Evolutionary conservation across 371 early-diverging fungal genomes (phyloP).

Genomic region (Zancudomyces culisetae): DNA sequence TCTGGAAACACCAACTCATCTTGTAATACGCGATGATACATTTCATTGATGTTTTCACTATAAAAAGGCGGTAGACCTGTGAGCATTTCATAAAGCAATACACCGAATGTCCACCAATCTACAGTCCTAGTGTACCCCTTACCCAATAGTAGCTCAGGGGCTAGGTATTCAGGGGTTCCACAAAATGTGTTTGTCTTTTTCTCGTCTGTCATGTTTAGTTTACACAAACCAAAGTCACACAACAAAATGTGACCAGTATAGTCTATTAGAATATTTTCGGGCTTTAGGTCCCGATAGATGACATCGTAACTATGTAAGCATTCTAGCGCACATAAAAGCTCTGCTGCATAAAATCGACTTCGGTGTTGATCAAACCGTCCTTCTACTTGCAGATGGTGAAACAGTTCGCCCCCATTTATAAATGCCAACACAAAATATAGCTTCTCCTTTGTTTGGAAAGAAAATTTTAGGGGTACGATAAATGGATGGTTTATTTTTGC

Average conservation of each 20-base stretch:
- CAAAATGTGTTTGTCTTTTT: conserved; percentile 90
- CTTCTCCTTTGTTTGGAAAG: conserved; percentile 73
- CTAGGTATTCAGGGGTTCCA: conserved; percentile 98
- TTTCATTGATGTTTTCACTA: conserved; percentile 85
- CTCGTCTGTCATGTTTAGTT: conserved; percentile 83
- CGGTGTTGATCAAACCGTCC: conserved; percentile 66
- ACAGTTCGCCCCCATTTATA: conserved; percentile 87
- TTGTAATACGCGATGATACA: conserved; percentile 82
- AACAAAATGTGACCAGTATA: conserved; percentile 92
- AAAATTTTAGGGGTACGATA: conserved; percentile 68
- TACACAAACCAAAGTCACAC: conserved; percentile 96
- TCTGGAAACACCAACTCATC: conserved; percentile 71
- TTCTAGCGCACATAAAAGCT: conserved; percentile 48
- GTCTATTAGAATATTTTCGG: conserved; percentile 92
- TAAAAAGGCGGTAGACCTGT: conserved; percentile 90
- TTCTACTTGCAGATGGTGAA: conserved; percentile 68
- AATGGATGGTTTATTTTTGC: conserved; percentile 71
- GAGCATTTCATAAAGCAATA: conserved; percentile 90
- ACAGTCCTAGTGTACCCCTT: conserved; percentile 87
- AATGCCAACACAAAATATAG: conserved; percentile 80
- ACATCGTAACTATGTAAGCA: conserved; percentile 76
- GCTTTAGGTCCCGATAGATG: conserved; percentile 80
- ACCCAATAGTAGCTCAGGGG: conserved; percentile 85
- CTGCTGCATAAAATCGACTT: conserved; percentile 82
- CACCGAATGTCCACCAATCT: conserved; percentile 98